Percentiles rank a stretch among this genome's conserved stretches.
These are phyloP conservation scores for Parastagonospora nodorum DNA, from an alignment of 2,329 filamentous ascomycete species.

Conservation along the genomic window DNA sequence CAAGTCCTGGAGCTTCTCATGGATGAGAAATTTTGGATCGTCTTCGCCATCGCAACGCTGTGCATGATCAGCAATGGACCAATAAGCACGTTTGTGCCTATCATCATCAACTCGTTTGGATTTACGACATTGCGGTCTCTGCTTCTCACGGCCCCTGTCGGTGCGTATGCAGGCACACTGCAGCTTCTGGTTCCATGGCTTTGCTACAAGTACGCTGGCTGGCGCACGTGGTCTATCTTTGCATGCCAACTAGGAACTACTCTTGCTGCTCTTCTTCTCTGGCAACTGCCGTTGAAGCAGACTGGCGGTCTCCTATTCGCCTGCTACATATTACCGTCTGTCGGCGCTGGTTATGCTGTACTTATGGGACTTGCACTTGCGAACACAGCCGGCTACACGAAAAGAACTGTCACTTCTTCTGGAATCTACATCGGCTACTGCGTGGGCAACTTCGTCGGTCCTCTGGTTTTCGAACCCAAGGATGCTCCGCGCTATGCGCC, in stretches of 20 bases:
- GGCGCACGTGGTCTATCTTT: constrained; percentile 39
- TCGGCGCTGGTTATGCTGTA: constrained; percentile 56
- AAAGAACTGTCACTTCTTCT: constrained; percentile 55
- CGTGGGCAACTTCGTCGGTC: constrained; percentile 43
- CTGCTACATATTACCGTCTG: constrained; percentile 55
- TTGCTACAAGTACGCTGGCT: constrained; percentile 26
- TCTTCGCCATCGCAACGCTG: constrained; percentile 32
- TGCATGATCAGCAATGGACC: constrained; percentile 41
- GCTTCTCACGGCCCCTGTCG: constrained; percentile 30
- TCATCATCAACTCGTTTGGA: constrained; percentile 37
- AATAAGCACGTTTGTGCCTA: constrained; percentile 35
- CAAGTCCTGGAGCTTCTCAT: constrained; percentile 64
- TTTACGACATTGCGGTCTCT: constrained; percentile 34
- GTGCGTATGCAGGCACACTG: constrained; percentile 30
- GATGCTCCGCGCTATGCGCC: constrained; percentile 37
- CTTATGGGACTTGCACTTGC: constrained; percentile 57
- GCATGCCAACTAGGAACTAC: constrained; percentile 46
- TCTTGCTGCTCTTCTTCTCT: constrained; percentile 50
- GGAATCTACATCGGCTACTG: constrained; percentile 60
- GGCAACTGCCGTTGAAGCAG: constrained; percentile 48
- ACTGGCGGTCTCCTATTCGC: constrained; percentile 56
- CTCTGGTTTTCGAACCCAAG: constrained; percentile 24
- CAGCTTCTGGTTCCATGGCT: constrained; percentile 29
- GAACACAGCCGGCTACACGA: constrained; percentile 60
- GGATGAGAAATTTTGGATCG: constrained; percentile 61